Evolutionary conservation across 768 basidiomycete genomes (phyloP), one percentile per base, ranked within the genome.

Genomic region (Suillus decipiens): DNA sequence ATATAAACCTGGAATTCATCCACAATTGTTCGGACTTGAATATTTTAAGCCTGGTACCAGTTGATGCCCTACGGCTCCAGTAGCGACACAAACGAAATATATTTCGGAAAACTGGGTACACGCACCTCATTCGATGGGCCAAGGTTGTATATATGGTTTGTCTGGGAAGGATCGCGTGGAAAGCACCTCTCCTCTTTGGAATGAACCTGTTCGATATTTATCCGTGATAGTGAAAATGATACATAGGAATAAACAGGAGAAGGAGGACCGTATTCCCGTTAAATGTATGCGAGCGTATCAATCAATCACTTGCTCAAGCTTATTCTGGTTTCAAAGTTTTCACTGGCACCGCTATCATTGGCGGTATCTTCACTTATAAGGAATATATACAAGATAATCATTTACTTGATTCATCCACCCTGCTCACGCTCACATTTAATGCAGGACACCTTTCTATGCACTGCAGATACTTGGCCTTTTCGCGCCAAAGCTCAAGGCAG

Each of bases 401-500:
- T 28, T 5, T 24, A 22, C 22, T 12, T 22, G 6, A 14, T 33
- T 24, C 8, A 10, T 33, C 33, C 45, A 59, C 66, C 55, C 24
- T 47, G 51, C 45, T 66, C 69, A 59, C 68, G 67, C n/a, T n/a
- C 43, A 45, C 10, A n/a, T 4, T 55, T 70, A 64, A 67, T 71
- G 64, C 76, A 86, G 90, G 90, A 33, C 90, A 95, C 74, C 79
- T 95, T 22, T 92, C 93, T 39, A n/a, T n/a, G 87, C 89, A 19
- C 80, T 95, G 60, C 81, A 81, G 24, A 73, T 76, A 2, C 80
- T 90, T 58, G 83, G 82, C 12, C 68, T 71, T 63, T 72, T 79
- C 24, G 79, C 80, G 37, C 80, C 79, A 58, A 76, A 76, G 59
- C 76, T 87, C 59, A 86, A 80, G 67, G 92, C 92, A 1, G 80